These are phyloP conservation scores for Dorcoceras hygrometricum DNA, from an alignment of 257 asterid species.

Conservation along the genomic window DNA sequence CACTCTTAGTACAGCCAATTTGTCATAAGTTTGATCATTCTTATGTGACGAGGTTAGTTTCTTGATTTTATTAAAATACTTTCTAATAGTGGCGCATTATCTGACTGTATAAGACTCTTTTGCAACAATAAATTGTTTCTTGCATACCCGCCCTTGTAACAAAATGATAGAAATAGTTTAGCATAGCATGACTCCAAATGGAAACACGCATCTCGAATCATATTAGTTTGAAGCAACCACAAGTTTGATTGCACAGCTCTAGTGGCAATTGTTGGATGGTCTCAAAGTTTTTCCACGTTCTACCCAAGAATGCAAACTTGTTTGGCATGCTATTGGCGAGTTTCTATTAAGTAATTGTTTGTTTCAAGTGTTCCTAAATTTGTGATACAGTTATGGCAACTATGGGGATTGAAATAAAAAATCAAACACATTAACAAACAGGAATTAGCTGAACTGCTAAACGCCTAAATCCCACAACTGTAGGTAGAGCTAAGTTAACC, in stretches of 20 bases:
- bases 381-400: neutral
- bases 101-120: no score
- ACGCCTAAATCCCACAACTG: neutral
- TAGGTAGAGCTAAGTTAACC: neutral
- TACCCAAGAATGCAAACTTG: constrained; percentile 5
- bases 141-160: no score
- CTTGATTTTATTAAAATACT: neutral
- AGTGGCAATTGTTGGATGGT: neutral
- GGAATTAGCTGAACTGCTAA: neutral
- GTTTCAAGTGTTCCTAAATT: neutral
- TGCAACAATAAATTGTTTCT: no score
- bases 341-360: neutral
- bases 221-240: neutral
- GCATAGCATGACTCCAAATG: neutral
- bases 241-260: neutral
- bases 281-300: constrained; percentile 5
- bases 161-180: no score
- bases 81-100: no score
- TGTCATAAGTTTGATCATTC: constrained; percentile 91
- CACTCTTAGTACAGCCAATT: constrained; percentile 90
- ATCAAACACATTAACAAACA: no score
- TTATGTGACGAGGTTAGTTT: constrained; percentile 70
- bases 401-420: neutral
- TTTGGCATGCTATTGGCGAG: no score
- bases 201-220: neutral